Percentiles rank a stretch among this genome's conserved stretches.
phyloP scores from a whole-genome alignment of 345 rosid species.

The Lepidium aucheri region DNA sequence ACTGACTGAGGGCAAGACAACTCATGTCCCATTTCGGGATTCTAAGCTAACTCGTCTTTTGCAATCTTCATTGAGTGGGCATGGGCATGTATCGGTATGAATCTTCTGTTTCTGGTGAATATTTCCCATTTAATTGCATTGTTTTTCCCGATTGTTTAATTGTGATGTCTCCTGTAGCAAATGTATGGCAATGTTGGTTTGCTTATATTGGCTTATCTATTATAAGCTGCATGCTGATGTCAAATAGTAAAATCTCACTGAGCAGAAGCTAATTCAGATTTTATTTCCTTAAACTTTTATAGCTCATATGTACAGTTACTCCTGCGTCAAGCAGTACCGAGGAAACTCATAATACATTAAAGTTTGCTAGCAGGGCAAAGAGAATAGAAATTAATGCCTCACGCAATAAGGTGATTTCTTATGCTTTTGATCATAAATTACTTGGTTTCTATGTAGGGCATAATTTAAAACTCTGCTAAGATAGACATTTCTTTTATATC shows the following conservation, averaged over 20 bases:
- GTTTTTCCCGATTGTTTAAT: neutral
- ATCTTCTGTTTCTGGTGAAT: constrained; percentile 12
- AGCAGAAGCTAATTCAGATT: neutral
- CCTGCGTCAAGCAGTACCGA: constrained; percentile 97
- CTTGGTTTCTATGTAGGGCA: neutral
- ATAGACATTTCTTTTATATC: neutral
- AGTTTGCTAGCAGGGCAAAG: constrained; percentile 98
- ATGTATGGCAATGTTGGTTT: neutral
- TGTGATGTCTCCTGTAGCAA: constrained; percentile 1
- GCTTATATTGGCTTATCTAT: neutral
- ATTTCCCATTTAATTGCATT: constrained; percentile 6
- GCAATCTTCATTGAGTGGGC: constrained; percentile 96
- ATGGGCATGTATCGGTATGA: constrained; percentile 98
- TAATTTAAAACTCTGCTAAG: neutral
- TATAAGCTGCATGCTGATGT: neutral
- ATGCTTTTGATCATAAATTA: too few relatives aligned
- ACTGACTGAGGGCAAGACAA: constrained; percentile 94
- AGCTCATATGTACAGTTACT: constrained; percentile 98
- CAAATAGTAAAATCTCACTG: neutral
- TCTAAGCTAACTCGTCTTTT: constrained; percentile 98
- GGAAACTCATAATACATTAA: constrained; percentile 96
- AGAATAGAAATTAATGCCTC: constrained; percentile 92
- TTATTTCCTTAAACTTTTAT: constrained; percentile 17
- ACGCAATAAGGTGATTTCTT: constrained; percentile 80
- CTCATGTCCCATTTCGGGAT: constrained; percentile 97